Evolutionary conservation across 2,329 filamentous ascomycete species (phyloP).

Genomic region (Colletotrichum higginsianum): DNA sequence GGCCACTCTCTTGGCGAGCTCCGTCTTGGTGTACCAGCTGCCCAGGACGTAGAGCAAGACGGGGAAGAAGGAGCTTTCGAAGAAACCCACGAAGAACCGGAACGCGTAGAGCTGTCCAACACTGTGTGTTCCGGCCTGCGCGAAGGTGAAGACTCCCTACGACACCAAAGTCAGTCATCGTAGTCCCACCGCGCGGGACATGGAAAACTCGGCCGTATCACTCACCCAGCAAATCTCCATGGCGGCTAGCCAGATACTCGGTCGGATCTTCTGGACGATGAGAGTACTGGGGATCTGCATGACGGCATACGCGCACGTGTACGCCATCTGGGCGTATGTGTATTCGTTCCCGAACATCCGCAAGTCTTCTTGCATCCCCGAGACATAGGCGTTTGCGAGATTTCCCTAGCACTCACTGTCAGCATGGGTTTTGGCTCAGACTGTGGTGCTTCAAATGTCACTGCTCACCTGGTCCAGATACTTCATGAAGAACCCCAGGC

Average conservation of each 20-base stretch:
- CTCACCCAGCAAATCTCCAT: slow-evolving; percentile 47
- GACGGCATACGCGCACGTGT: slow-evolving; percentile 45
- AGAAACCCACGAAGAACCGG: slow-evolving; percentile 60
- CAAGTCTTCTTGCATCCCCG: slow-evolving; percentile 49
- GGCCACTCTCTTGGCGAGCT: slow-evolving; percentile 65
- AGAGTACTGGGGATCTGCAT: slow-evolving; percentile 49
- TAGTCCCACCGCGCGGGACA: background rate
- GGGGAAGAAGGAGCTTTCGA: slow-evolving; percentile 52
- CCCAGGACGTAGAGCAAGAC: slow-evolving; percentile 55
- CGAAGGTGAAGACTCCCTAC: slow-evolving; percentile 27
- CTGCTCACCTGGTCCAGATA: slow-evolving; percentile 46
- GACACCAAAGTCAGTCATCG: background rate
- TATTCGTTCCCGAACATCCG: slow-evolving; percentile 47
- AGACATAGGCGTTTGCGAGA: slow-evolving; percentile 47
- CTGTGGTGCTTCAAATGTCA: background rate
- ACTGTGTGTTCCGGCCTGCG: slow-evolving; percentile 21
- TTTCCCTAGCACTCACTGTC: slow-evolving; percentile 32
- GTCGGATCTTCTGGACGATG: slow-evolving; percentile 48
- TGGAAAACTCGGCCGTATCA: background rate
- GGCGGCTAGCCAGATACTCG: slow-evolving; percentile 47
- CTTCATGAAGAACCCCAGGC: slow-evolving; percentile 43
- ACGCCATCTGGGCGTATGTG: slow-evolving; percentile 46
- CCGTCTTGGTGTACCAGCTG: slow-evolving; percentile 56
- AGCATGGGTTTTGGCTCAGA: background rate
- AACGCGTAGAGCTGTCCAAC: slow-evolving; percentile 58